A percentile compares a stretch with the other conserved stretches of the same genome.
These are phyloP conservation scores for Fomitiporia mediterranea DNA, from an alignment of 1,284 basidiomycete species.

Conservation along the genomic window DNA sequence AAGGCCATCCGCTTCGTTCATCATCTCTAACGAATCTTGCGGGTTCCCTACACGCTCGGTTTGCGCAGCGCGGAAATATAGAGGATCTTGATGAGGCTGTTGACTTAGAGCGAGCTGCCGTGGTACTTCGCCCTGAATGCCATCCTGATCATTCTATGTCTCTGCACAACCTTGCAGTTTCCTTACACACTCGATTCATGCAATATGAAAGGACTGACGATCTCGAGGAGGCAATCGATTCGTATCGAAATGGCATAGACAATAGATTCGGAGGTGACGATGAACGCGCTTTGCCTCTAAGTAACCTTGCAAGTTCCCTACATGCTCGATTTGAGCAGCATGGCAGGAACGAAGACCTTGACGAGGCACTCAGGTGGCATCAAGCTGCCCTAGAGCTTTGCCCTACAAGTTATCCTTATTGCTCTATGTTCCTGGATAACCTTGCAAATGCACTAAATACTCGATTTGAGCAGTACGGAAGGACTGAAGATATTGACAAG, in stretches of 20 bases:
- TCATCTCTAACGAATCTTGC: not conserved
- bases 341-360: too few relatives aligned
- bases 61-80: slow-evolving; percentile 20
- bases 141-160: not conserved
- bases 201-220: not conserved
- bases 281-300: not conserved
- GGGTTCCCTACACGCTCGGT: not conserved
- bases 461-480: slow-evolving; percentile 17
- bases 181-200: not conserved
- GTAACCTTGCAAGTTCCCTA: too few relatives aligned
- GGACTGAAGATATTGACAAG: slow-evolving; percentile 16
- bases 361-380: not conserved
- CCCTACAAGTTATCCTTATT: not conserved
- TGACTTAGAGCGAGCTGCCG: too few relatives aligned
- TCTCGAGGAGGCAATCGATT: slow-evolving; percentile 29
- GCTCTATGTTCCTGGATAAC: not conserved
- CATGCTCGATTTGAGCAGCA: not conserved
- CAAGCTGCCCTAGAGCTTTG: too few relatives aligned
- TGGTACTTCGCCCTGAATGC: not conserved
- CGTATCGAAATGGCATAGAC: too few relatives aligned
- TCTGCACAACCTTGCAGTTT: not conserved
- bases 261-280: not conserved
- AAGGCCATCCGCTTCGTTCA: not conserved
- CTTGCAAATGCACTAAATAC: not conserved
- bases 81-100: too few relatives aligned